Evolutionary conservation across 2,329 filamentous ascomycete genomes (phyloP).

Genomic region (Pleurostoma richardsiae): DNA sequence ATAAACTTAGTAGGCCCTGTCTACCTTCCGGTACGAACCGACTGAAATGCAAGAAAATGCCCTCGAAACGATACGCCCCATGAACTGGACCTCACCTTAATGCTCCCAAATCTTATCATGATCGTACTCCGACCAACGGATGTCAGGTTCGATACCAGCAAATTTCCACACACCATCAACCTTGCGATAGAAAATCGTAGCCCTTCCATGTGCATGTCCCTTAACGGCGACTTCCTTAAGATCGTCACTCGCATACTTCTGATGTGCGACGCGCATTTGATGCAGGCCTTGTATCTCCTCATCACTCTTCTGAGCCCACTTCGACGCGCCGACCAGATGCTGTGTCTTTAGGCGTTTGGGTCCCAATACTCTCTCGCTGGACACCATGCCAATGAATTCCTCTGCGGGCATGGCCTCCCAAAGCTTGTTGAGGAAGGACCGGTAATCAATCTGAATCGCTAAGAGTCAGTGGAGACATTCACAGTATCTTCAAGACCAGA

Average conservation of each 20-base stretch:
- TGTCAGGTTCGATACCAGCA: slow-evolving; percentile 46
- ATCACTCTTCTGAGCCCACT: slow-evolving; percentile 43
- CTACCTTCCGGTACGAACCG: too few relatives aligned
- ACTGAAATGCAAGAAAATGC: too few relatives aligned
- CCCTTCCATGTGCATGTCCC: slow-evolving; percentile 51
- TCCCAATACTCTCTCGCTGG: slow-evolving; percentile 45
- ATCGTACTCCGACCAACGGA: slow-evolving; percentile 50
- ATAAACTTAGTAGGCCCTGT: too few relatives aligned
- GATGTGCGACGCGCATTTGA: slow-evolving; percentile 54
- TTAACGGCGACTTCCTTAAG: slow-evolving; percentile 41
- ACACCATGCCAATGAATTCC: slow-evolving; percentile 47
- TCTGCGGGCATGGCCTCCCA: slow-evolving; percentile 52
- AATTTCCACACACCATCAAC: slow-evolving; percentile 56
- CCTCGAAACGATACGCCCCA: too few relatives aligned
- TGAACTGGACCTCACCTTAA: too few relatives aligned
- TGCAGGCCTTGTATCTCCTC: slow-evolving; percentile 46
- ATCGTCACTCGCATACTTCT: slow-evolving; percentile 44
- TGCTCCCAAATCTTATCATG: slow-evolving; percentile 35
- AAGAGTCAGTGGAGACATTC: slow-evolving; percentile 25
- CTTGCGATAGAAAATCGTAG: slow-evolving; percentile 50
- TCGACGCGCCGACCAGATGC: slow-evolving; percentile 49
- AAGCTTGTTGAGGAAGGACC: slow-evolving; percentile 41
- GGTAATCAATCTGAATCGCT: slow-evolving; percentile 12
- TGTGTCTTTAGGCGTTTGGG: slow-evolving; percentile 49
- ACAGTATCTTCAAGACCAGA: slow-evolving; percentile 18